Percentiles rank a stretch among this genome's conserved stretches.
Evolutionary conservation across 352 stramenopile genomes (phyloP).

Genomic region (Phytophthora constricta): DNA sequence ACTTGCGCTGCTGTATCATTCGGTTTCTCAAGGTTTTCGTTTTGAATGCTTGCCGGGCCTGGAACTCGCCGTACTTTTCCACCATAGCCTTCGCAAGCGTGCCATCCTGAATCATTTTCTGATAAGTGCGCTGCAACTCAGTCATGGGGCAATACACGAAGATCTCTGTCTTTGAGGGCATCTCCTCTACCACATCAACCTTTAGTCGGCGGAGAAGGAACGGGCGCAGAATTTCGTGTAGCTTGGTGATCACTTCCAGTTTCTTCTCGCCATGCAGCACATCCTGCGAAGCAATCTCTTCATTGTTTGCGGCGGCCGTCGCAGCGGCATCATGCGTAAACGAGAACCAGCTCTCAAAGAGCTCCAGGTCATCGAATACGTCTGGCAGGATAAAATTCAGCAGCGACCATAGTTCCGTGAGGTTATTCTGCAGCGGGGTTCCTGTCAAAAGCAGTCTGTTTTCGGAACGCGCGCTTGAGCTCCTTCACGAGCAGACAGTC

Average conservation of each 20-base stretch:
- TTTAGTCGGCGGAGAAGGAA: conserved; percentile 98
- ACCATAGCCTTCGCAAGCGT: conserved; percentile 89
- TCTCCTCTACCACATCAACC: conserved; percentile 91
- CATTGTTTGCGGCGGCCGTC: conserved; percentile 50
- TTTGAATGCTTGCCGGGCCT: conserved; percentile 51
- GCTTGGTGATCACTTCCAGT: conserved; percentile 94
- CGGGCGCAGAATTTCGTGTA: conserved; percentile 97
- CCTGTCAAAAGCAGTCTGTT: conserved; percentile 96
- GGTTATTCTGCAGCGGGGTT: conserved; percentile 98
- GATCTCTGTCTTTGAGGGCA: conserved; percentile 98
- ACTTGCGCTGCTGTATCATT: conserved; percentile 86
- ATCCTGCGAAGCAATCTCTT: conserved; percentile 75
- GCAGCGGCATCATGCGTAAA: conserved; percentile 92
- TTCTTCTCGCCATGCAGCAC: conserved; percentile 94
- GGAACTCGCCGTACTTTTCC: conserved; percentile 75
- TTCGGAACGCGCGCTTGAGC: conserved; percentile 92
- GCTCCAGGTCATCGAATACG: conserved; percentile 98
- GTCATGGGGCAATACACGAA: conserved; percentile 98
- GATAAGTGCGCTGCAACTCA: conserved; percentile 94
- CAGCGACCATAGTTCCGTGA: conserved; percentile 98
- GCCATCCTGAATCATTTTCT: conserved; percentile 92
- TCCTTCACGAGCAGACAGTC: conserved; percentile 95
- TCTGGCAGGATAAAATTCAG: conserved; percentile 98
- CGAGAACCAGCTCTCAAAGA: conserved; percentile 99
- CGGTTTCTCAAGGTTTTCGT: conserved; percentile 74